Evolutionary conservation across 495 filamentous ascomycete species (phyloP), one percentile per base, ranked within the genome.

Genomic region (Penicillium simplicissimum): DNA sequence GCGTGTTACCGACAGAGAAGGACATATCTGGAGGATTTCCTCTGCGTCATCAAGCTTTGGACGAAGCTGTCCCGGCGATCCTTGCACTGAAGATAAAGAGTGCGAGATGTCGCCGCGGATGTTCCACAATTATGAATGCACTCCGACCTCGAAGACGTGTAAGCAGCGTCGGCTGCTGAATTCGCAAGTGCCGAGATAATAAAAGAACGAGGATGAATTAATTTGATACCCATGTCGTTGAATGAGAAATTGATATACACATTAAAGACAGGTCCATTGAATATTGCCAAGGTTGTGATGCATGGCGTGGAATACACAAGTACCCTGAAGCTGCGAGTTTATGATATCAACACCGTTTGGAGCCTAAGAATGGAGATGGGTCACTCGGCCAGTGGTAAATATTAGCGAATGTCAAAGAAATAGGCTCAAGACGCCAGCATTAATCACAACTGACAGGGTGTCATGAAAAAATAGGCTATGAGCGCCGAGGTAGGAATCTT

Each of bases 31-130:
- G 45, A 49, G 45, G 45, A 49, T 23, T 31, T 23, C 21, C 7
- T 31, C 25, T 31, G 45, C 25, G 14, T 49, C 45, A 8, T 49
- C 45, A 13, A 49, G 28, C 11, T 49, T 49, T 49, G 23, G 45
- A 31, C 10, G 23, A 49, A 49, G 45, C 14, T 52, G 57, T 33
- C 35, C 57, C 35, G 45, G 47, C 0, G 57, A 59, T 33, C 8
- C 45, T 40, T 59, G 57, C 43, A 35, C 19, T 15, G 45, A 38
- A 6, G 47, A 59, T 52, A 23, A 8, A 37, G 57, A 59, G 21
- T 59, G 57, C n/a, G 48, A 52, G 48, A 42, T 48, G 23, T 52
- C 47, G 5, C 57, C 47, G 7, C 33, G 57, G n/a, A 51, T 17
- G 28, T 31, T 49, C 11, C 21, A 49, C 13, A 31, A 49, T 49